Percentiles rank a stretch among this genome's conserved stretches.
Evolutionary conservation across 1,139 yeast species (phyloP).

Genomic region (Magnusiomyces suaveolens): DNA sequence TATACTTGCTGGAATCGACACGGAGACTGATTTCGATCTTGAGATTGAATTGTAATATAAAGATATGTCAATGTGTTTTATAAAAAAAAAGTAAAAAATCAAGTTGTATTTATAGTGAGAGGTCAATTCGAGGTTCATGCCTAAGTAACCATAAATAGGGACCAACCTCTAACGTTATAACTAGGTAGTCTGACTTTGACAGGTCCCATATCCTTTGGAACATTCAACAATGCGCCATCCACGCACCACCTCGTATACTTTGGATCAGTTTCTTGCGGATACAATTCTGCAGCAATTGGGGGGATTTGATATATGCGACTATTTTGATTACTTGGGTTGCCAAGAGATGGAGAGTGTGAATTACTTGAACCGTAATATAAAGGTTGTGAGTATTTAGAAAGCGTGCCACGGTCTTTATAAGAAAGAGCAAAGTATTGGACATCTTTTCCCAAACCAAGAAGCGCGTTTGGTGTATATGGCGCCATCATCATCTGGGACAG

Average conservation of each 20-base stretch:
- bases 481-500: constrained; percentile 50
- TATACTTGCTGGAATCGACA: not conserved
- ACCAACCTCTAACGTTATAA: constrained; percentile 1
- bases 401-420: not conserved
- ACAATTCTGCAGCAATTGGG: constrained; percentile 14
- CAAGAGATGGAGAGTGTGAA: not conserved
- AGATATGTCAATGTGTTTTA: not conserved
- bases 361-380: too few relatives aligned
- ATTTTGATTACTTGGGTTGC: not conserved
- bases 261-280: constrained; percentile 20
- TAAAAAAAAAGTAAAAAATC: too few relatives aligned
- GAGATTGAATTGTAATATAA: not conserved
- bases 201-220: constrained; percentile 12
- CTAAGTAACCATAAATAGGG: not conserved
- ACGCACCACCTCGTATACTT: constrained; percentile 31
- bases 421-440: not conserved
- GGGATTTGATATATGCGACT: not conserved
- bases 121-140: too few relatives aligned
- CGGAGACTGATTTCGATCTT: not conserved
- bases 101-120: too few relatives aligned
- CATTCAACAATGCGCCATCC: constrained; percentile 27
- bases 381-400: constrained; percentile 25
- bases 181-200: constrained; percentile 1
- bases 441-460: constrained; percentile 28
- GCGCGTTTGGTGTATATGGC: constrained; percentile 52